phyloP scores from a whole-genome alignment of 805 yeast species.

The Yarrowia sp. region DNA sequence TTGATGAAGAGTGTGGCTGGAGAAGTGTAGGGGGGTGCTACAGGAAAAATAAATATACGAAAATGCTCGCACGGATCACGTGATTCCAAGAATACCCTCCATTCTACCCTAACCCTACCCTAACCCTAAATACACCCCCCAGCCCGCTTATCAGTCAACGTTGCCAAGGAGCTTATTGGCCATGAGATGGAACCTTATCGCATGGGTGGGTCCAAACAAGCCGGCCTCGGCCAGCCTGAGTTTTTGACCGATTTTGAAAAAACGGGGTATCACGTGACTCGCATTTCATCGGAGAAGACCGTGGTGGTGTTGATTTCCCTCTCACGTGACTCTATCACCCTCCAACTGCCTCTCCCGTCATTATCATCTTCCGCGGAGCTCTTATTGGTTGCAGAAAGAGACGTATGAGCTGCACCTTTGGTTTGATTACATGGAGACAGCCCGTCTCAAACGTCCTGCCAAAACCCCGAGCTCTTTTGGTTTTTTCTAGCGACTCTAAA shows the following conservation, averaged over 20 bases:
- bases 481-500: too few species aligned
- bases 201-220: not conserved
- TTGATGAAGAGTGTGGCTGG: too few species aligned
- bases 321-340: not conserved
- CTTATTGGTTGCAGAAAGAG: not conserved
- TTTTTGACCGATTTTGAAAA: not conserved
- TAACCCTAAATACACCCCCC: not conserved
- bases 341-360: not conserved
- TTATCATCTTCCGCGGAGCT: not conserved
- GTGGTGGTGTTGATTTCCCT: too few species aligned
- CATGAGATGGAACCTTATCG: constrained; percentile 15
- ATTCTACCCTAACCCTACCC: not conserved
- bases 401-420: not conserved
- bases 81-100: too few species aligned
- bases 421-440: too few species aligned
- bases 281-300: too few species aligned
- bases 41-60: too few species aligned
- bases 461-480: too few species aligned
- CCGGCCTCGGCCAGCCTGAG: too few species aligned
- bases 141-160: not conserved
- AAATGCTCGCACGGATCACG: not conserved
- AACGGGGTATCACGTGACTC: not conserved
- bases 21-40: too few species aligned
- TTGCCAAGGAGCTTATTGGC: constrained; percentile 2
- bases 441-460: too few species aligned